These are phyloP conservation scores for Choanephora cucurbitarum DNA, from an alignment of 371 early-diverging fungal species.

Conservation along the genomic window DNA sequence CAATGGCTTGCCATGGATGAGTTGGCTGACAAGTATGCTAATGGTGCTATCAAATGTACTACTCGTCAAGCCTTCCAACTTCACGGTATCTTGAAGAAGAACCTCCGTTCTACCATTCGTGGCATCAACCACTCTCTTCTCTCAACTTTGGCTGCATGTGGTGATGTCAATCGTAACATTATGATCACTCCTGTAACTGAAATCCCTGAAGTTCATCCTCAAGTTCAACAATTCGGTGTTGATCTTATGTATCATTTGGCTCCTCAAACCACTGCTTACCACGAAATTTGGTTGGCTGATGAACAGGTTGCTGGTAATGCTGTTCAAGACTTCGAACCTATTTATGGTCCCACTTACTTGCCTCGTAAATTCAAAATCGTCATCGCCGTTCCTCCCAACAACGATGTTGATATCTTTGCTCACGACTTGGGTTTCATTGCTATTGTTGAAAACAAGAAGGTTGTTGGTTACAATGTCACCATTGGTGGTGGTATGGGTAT, in stretches of 20 bases:
- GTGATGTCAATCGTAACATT: constrained; percentile 96
- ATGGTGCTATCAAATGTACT: constrained; percentile 89
- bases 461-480: constrained; percentile 90
- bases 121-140: constrained; percentile 86
- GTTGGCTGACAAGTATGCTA: constrained; percentile 79
- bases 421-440: constrained; percentile 94
- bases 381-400: constrained; percentile 92
- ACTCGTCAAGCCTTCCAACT: constrained; percentile 96
- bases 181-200: constrained; percentile 88
- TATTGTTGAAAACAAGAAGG: constrained; percentile 67
- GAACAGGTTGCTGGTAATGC: constrained; percentile 81
- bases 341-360: constrained; percentile 90
- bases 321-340: constrained; percentile 83
- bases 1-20: constrained; percentile 94
- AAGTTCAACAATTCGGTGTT: constrained; percentile 73
- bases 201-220: constrained; percentile 74
- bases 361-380: constrained; percentile 96
- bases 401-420: constrained; percentile 95
- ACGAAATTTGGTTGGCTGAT: constrained; percentile 95
- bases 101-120: constrained; percentile 84
- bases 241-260: constrained; percentile 75
- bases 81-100: constrained; percentile 91
- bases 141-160: constrained; percentile 94
- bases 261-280: constrained; percentile 88
- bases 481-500: constrained; percentile 97